Evolutionary conservation across 371 early-diverging fungal species (phyloP).

Genomic region (Funneliformis caledonium): DNA sequence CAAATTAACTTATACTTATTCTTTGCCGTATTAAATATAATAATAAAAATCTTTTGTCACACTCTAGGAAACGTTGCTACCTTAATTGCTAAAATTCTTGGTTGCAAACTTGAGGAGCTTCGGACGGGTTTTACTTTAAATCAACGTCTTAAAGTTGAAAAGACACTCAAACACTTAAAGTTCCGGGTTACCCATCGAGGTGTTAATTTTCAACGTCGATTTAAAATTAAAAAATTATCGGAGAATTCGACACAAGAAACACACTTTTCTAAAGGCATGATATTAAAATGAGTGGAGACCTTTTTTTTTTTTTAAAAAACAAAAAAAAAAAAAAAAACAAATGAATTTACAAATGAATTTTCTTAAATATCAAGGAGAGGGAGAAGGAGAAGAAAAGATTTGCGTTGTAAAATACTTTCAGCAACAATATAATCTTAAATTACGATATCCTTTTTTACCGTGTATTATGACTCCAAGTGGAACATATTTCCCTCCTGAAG

Average conservation of each 20-base stretch:
- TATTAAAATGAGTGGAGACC: neutral
- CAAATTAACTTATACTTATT: neutral
- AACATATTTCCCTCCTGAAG: constrained; percentile 84
- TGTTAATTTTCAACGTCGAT: constrained; percentile 64
- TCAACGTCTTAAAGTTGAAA: constrained; percentile 65
- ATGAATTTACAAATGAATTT: too few relatives aligned
- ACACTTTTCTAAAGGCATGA: constrained; percentile 58
- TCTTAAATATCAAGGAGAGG: constrained; percentile 41
- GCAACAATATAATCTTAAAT: constrained; percentile 63
- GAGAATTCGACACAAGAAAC: constrained; percentile 64
- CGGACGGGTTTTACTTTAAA: constrained; percentile 61
- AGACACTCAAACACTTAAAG: constrained; percentile 67
- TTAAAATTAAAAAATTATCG: constrained; percentile 70
- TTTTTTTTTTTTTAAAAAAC: neutral
- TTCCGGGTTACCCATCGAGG: constrained; percentile 76
- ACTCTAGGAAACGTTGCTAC: constrained; percentile 45
- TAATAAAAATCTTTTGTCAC: neutral
- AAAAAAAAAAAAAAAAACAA: too few relatives aligned
- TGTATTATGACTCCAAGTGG: constrained; percentile 72
- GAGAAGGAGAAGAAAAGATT: constrained; percentile 56
- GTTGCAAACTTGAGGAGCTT: constrained; percentile 64
- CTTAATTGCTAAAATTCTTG: constrained; percentile 64
- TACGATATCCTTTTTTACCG: constrained; percentile 81
- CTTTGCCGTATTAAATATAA: neutral
- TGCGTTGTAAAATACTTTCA: constrained; percentile 78